A percentile compares a stretch with the other conserved stretches of the same genome.
phyloP scores from a whole-genome alignment of 2,329 filamentous ascomycete species.

The Hysterium pulicare region DNA sequence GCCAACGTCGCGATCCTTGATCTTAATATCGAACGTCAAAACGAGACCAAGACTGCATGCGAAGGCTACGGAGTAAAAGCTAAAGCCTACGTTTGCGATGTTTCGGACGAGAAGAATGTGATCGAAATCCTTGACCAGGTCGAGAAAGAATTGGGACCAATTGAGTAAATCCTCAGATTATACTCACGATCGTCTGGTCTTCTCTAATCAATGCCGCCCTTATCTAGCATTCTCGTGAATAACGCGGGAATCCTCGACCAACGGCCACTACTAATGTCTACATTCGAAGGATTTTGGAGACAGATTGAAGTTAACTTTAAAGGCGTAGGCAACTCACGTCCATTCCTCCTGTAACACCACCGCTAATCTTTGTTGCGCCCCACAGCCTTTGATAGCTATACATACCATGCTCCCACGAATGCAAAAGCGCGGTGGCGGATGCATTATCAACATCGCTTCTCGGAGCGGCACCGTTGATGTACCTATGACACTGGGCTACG shows the following conservation, averaged over 20 bases:
- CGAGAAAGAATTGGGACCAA: conserved; percentile 18
- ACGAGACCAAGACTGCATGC: conserved; percentile 21
- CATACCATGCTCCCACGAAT: conserved; percentile 22
- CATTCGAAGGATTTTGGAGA: conserved; percentile 24
- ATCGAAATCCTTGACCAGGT: conserved; percentile 14
- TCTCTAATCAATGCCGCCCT: background rate
- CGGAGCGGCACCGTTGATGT: conserved; percentile 29
- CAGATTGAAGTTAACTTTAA: conserved; percentile 34
- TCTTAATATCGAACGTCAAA: conserved; percentile 15
- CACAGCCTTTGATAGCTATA: conserved; percentile 26
- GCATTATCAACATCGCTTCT: conserved; percentile 30
- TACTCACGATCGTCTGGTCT: background rate
- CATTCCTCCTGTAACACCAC: too few relatives aligned
- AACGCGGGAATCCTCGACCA: conserved; percentile 27
- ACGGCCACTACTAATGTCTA: conserved; percentile 24
- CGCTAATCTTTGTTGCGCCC: too few relatives aligned
- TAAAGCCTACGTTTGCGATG: conserved; percentile 20
- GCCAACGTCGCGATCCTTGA: conserved; percentile 26
- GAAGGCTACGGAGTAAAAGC: conserved; percentile 18
- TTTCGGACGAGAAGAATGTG: conserved; percentile 15
- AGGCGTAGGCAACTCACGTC: conserved; percentile 10
- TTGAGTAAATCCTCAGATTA: conserved; percentile 15
- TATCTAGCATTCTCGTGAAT: conserved; percentile 21
- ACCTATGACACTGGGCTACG: conserved; percentile 29
- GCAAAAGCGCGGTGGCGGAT: conserved; percentile 21